Percentiles rank a stretch among this genome's conserved stretches.
Conservation (phyloP, 371 early-diverging fungal species). For the Mortierella sp. region DNA sequence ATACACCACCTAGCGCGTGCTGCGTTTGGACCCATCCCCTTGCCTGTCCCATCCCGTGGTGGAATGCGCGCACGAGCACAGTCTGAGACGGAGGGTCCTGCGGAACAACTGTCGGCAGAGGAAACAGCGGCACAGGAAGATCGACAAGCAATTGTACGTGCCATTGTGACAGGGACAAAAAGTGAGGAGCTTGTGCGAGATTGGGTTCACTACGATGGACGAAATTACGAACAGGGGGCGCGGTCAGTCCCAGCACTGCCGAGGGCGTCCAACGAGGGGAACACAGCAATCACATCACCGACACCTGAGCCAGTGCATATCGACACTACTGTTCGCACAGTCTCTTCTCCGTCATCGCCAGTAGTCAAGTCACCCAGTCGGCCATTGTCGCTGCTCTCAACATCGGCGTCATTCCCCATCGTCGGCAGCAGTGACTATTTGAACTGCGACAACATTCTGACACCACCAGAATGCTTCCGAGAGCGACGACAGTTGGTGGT, state of each 20-base stretch:
- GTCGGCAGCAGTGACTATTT: slow-evolving; percentile 38
- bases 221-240: slow-evolving; percentile 26
- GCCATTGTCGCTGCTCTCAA: slow-evolving; percentile 34
- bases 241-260: not conserved
- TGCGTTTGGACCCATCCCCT: slow-evolving; percentile 33
- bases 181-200: slow-evolving; percentile 43
- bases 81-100: not conserved
- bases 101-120: slow-evolving; percentile 4
- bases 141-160: slow-evolving; percentile 26
- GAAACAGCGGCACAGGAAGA: slow-evolving; percentile 24
- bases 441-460: slow-evolving; percentile 43
- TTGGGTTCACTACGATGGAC: slow-evolving; percentile 48
- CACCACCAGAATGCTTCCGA: slow-evolving; percentile 47
- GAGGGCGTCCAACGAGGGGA: not conserved
- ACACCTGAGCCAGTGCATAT: not conserved
- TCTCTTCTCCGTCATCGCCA: slow-evolving; percentile 4
- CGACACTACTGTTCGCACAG: not conserved
- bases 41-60: slow-evolving; percentile 22
- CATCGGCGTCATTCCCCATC: slow-evolving; percentile 27
- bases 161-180: slow-evolving; percentile 34
- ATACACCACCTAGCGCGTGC: slow-evolving; percentile 49
- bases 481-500: slow-evolving; percentile 35
- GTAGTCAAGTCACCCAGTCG: slow-evolving; percentile 23
- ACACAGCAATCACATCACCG: not conserved
- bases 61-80: not conserved